Evolutionary conservation across 2,329 filamentous ascomycete species (phyloP).

Genomic region (Pseudogymnoascus sp.): DNA sequence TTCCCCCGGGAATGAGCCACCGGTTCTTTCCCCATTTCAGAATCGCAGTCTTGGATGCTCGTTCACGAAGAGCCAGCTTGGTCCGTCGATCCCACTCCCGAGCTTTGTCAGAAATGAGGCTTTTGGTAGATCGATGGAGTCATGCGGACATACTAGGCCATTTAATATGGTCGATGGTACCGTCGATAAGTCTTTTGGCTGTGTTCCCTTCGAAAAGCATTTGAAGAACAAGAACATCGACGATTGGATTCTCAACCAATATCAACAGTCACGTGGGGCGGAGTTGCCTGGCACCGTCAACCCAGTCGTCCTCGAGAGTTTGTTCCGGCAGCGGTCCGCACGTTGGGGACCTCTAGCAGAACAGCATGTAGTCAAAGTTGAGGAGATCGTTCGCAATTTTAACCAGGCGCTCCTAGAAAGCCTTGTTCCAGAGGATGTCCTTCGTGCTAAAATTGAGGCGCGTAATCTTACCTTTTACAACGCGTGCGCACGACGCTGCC

Average conservation of each 20-base stretch:
- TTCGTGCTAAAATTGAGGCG: not conserved
- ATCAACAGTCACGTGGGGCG: not conserved
- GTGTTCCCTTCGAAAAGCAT: not conserved
- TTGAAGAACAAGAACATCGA: not conserved
- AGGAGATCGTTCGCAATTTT: not conserved
- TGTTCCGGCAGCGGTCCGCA: not conserved
- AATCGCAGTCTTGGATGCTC: no score
- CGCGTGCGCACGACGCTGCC: not conserved
- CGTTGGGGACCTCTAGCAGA: not conserved
- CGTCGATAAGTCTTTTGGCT: not conserved
- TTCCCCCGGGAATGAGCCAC: no score
- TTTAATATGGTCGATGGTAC: not conserved
- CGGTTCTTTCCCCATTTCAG: no score
- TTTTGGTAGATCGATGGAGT: not conserved
- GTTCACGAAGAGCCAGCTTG: no score
- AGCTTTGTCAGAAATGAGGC: no score
- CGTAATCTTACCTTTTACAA: not conserved
- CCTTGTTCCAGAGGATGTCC: not conserved
- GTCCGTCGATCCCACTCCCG: no score
- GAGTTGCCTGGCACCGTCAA: constrained; percentile 4
- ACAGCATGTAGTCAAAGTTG: not conserved
- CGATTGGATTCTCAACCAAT: not conserved
- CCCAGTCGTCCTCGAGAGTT: not conserved
- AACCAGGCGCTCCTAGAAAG: not conserved
- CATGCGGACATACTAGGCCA: not conserved